Evolutionary conservation across 1,284 basidiomycete species (phyloP), one percentile per base, ranked within the genome.

Genomic region (Pulchroboletus neoregius): DNA sequence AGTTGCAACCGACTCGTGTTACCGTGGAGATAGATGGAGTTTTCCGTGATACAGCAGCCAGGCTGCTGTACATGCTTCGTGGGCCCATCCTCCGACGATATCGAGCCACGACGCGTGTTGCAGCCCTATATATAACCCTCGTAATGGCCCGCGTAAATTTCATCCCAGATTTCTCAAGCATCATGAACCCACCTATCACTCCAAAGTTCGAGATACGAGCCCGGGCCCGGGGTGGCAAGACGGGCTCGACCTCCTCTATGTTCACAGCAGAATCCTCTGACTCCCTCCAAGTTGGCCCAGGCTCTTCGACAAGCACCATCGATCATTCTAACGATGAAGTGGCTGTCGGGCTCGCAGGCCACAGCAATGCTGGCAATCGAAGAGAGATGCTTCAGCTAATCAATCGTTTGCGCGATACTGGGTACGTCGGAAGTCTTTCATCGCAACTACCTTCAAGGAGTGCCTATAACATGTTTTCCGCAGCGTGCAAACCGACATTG

Each of bases 401-500:
- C 4, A 80, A 81, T 49, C 70, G 71, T 2, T 57, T 83, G 1
- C 75, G 73, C n/a, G 73, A 65, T 27, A 82, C 79, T 1, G 82
- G 81, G 81, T 80, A 46, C 4, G 64, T 42, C n/a, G n/a, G n/a
- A 10, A 7, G 31, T 28, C 16, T 16, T 35, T 22, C 9, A 2
- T 45, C 23, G 4, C 8, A 18, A 11, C 7, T 13, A n/a, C 5
- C 15, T 26, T 22, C 13, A 12, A 5, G 13, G 5, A 16, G 9
- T 5, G 10, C 15, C 40, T 10, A 49, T 23, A 20, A 16, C 15
- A 9, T 33, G 9, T 28, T n/a, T 48, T 39, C 15, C 13, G 1
- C 23, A 87, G 83, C 0, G 76, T 82, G 0, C 76, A 83, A 52
- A 68, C 75, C 1, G 82, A 87, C 40, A 76, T 87, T 3, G 82